A percentile compares a stretch with the other conserved stretches of the same genome.
Conservation (phyloP, 495 filamentous ascomycete genomes). For the Lasiosphaeria ovina region DNA sequence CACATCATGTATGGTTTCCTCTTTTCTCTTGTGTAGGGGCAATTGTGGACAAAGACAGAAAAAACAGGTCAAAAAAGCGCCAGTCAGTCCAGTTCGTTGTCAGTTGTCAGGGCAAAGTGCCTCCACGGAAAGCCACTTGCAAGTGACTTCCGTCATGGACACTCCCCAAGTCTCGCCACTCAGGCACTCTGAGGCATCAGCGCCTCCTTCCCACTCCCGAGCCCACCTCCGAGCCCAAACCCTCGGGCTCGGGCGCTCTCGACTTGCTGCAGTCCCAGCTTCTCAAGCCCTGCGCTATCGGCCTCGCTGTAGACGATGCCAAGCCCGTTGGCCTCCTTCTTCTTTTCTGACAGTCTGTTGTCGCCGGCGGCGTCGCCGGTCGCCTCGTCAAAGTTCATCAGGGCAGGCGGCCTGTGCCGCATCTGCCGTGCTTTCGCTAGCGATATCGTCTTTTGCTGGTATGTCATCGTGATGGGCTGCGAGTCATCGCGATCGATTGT, state of each 20-base stretch:
- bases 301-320: slow-evolving; percentile 50
- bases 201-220: slow-evolving; percentile 26
- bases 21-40: background rate
- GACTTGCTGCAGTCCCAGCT: slow-evolving; percentile 41
- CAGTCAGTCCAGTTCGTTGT: background rate
- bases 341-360: slow-evolving; percentile 17
- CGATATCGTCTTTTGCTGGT: slow-evolving; percentile 90
- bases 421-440: slow-evolving; percentile 78
- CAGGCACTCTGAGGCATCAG: slow-evolving; percentile 44
- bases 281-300: slow-evolving; percentile 52
- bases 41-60: background rate
- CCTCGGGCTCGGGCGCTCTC: slow-evolving; percentile 34
- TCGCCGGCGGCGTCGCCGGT: slow-evolving; percentile 31
- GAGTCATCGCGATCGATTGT: slow-evolving; percentile 93
- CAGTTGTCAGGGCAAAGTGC: background rate
- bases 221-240: slow-evolving; percentile 21
- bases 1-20: slow-evolving; percentile 1
- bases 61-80: background rate
- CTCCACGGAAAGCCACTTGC: background rate
- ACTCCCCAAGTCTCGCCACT: slow-evolving; percentile 11
- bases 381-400: slow-evolving; percentile 69
- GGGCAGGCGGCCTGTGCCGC: slow-evolving; percentile 81
- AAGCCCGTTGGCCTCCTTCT: slow-evolving; percentile 37
- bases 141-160: background rate
- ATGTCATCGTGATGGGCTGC: slow-evolving; percentile 77